Base-by-base conservation (phyloP, 306 rosid genomes). In the Biancaea sappan region DNA sequence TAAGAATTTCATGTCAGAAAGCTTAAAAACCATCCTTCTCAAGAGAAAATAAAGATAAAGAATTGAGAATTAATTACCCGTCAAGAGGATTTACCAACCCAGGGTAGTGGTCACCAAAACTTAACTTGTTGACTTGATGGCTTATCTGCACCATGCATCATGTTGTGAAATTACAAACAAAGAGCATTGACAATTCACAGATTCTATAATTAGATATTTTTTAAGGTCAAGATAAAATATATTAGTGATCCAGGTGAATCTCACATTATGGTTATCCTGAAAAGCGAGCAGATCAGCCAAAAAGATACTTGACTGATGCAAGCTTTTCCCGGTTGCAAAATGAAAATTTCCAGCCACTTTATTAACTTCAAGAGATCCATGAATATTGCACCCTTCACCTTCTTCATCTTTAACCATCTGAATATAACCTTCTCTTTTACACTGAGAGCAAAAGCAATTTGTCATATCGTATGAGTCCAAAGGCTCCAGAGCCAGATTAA, bases 1-100 rank as follows among this genome's bases (percentile, higher is more conserved):
- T 19, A 18, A 35, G 43, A 22, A 72, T 51, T 73, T 38, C 50
- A 29, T 19, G 44, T 21, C 10, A 58, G 31, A 83, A 69, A 28
- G 40, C 32, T 24, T 32, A 21, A 65, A 65, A 46, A 52, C 22
- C 54, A 72, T 72, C 66, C 25, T 47, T 24, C 41, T 60, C 58
- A 76, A 71, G 31, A 76, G 43, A 79, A 69, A 66, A 43, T 61
- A 75, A 74, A 74, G 63, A 59, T 19, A 26, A 78, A 52, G 66
- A 80, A 80, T n/a, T n/a, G n/a, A 78, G 74, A 75, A 72, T 53
- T 28, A 76, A 82, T 83, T 91, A 93, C 98, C 98, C 85, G 67
- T 93, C 97, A 82, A 93, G 98, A 65, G 98, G 98, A 86, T 93
- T 93, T 61, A 89, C 86, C 84, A 81, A 74, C 57, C 98, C 98